A percentile compares a stretch with the other conserved stretches of the same genome.
phyloP scores from a whole-genome alignment of 2,329 filamentous ascomycete genomes.

The Microsporum canis region DNA sequence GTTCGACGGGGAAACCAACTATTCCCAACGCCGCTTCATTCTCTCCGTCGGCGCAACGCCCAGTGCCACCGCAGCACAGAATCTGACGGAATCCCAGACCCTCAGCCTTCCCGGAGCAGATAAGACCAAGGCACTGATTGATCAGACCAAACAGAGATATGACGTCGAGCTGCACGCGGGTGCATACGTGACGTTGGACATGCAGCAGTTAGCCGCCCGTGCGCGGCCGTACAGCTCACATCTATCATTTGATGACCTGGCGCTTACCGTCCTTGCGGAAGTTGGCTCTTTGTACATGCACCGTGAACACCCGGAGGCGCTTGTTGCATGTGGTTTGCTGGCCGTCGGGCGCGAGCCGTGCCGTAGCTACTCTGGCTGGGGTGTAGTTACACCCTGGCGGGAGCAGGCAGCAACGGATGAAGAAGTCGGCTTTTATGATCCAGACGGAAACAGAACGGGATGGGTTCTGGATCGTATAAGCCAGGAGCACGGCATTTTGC shows the following conservation, averaged over 20 bases:
- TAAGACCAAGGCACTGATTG: slow-evolving; percentile 11
- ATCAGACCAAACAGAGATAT: slow-evolving; percentile 16
- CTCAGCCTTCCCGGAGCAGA: slow-evolving; percentile 5
- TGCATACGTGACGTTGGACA: slow-evolving; percentile 61
- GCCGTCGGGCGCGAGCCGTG: slow-evolving; percentile 62
- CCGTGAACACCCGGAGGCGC: slow-evolving; percentile 43
- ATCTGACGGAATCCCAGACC: slow-evolving; percentile 34
- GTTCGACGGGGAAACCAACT: slow-evolving; percentile 1
- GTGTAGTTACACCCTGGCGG: slow-evolving; percentile 53
- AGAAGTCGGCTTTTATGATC: slow-evolving; percentile 13
- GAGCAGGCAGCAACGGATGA: slow-evolving; percentile 10
- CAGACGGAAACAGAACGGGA: slow-evolving; percentile 31
- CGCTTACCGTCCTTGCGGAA: slow-evolving; percentile 57
- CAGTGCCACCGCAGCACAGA: slow-evolving; percentile 55
- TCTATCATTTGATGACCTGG: slow-evolving; percentile 41
- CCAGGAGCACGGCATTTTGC: slow-evolving; percentile 66
- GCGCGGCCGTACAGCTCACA: slow-evolving; percentile 35
- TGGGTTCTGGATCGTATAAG: slow-evolving; percentile 58
- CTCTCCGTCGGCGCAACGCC: slow-evolving; percentile 66
- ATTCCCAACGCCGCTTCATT: slow-evolving; percentile 28
- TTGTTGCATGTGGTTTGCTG: slow-evolving; percentile 56
- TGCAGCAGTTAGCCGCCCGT: slow-evolving; percentile 66
- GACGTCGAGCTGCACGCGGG: slow-evolving; percentile 60
- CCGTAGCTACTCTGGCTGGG: slow-evolving; percentile 58
- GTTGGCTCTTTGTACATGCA: slow-evolving; percentile 55